Evolutionary conservation across 2,329 filamentous ascomycete species (phyloP).

Genomic region (Harringtonia lauricola): DNA sequence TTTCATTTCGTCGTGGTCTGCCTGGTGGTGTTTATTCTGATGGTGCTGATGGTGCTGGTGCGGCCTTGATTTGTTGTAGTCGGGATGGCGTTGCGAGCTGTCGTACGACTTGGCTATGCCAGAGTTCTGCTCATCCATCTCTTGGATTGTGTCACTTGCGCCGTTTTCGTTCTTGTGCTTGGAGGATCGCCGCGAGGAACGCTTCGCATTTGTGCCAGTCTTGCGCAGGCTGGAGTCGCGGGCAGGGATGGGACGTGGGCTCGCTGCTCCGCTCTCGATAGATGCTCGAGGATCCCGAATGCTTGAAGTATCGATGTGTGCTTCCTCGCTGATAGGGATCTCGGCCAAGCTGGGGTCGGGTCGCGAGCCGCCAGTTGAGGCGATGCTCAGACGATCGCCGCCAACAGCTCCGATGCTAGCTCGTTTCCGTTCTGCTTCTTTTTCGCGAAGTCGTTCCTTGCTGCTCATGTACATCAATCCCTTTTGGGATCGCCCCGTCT

Average conservation of each 20-base stretch:
- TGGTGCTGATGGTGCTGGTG: background rate
- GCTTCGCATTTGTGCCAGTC: conserved; percentile 38
- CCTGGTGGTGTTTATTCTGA: background rate
- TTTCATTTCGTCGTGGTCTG: background rate
- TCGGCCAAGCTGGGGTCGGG: conserved; percentile 40
- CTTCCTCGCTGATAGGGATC: conserved; percentile 45
- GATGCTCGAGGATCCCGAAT: conserved; percentile 18
- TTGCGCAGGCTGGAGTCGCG: conserved; percentile 59
- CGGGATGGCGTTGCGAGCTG: background rate
- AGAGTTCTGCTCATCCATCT: conserved; percentile 11
- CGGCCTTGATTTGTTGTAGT: background rate
- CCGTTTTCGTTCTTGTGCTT: conserved; percentile 32
- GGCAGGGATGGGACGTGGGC: conserved; percentile 47
- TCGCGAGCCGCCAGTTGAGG: conserved; percentile 20
- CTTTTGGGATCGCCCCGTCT: conserved; percentile 38
- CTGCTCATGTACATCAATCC: conserved; percentile 66
- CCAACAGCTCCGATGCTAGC: conserved; percentile 29
- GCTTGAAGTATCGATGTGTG: conserved; percentile 19
- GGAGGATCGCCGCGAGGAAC: conserved; percentile 37
- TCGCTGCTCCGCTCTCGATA: conserved; percentile 16
- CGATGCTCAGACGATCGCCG: conserved; percentile 20
- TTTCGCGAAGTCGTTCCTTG: conserved; percentile 53
- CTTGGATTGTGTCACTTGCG: conserved; percentile 26
- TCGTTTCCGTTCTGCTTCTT: conserved; percentile 50
- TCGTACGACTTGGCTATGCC: background rate